Conservation (phyloP, 148 eudicot genomes). For the Chenopodium berlandieri region DNA sequence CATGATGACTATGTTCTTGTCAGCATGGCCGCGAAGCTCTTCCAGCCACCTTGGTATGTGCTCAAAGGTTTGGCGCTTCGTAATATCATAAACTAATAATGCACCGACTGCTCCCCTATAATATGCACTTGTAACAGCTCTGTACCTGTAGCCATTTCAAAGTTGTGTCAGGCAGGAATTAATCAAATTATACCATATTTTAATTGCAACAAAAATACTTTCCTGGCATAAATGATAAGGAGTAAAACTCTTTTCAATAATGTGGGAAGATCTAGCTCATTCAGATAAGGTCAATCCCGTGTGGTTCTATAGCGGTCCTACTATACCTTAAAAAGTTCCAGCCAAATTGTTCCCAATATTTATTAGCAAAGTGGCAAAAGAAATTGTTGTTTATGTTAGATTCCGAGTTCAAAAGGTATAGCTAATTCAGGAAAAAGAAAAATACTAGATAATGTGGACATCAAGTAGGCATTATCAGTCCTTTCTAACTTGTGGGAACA, state of each 20-base stretch:
- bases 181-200: neutral
- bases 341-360: neutral
- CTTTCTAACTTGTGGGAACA: neutral
- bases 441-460: too few relatives aligned
- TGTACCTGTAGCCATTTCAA: slow-evolving; percentile 47
- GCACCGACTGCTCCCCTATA: slow-evolving; percentile 88
- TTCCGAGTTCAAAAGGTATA: neutral
- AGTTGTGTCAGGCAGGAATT: neutral
- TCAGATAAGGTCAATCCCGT: neutral
- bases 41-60: slow-evolving; percentile 90
- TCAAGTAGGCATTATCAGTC: neutral
- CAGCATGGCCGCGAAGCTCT: slow-evolving; percentile 82
- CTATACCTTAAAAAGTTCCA: neutral
- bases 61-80: slow-evolving; percentile 75
- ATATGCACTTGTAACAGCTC: slow-evolving; percentile 89
- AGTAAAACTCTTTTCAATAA: neutral
- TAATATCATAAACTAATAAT: slow-evolving; percentile 72
- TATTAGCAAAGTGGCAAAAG: neutral
- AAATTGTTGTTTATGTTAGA: neutral
- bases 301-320: neutral
- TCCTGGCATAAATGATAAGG: neutral
- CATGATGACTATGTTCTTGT: slow-evolving; percentile 85
- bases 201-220: neutral
- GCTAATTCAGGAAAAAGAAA: neutral
- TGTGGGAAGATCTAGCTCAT: neutral